Conservation (phyloP, 257 asterid genomes). For the Linaria vulgaris region DNA sequence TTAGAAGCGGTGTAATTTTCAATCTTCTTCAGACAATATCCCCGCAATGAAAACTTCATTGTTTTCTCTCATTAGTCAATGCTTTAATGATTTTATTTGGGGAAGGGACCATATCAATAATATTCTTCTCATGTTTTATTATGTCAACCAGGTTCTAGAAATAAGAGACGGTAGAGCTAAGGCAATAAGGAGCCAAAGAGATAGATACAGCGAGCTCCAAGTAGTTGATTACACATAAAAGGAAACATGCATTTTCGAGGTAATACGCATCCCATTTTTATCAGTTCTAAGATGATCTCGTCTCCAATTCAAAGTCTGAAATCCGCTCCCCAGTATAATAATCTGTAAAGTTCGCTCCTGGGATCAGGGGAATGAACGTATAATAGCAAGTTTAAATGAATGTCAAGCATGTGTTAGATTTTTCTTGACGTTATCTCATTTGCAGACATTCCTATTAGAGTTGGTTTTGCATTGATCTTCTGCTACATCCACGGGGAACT, state of each 20-base stretch:
- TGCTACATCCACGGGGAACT: not conserved
- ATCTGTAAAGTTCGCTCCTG: too few species aligned
- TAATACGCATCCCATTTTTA: too few species aligned
- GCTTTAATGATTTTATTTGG: not conserved
- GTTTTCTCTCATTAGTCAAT: not conserved
- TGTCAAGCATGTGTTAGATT: too few species aligned
- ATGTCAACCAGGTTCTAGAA: conserved; percentile 66
- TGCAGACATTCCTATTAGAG: not conserved
- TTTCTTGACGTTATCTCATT: too few species aligned
- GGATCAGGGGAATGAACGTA: too few species aligned
- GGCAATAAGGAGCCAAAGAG: conserved; percentile 66
- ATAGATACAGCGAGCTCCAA: conserved; percentile 54
- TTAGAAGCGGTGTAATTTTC: not conserved
- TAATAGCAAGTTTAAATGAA: too few species aligned
- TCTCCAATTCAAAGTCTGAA: too few species aligned
- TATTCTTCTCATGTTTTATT: conserved; percentile 11
- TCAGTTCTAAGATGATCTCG: too few species aligned
- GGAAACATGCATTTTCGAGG: conserved; percentile 7
- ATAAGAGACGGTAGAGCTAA: conserved; percentile 69
- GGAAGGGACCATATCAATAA: conserved; percentile 2
- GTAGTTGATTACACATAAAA: conserved; percentile 56
- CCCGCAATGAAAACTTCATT: not conserved
- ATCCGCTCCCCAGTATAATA: too few species aligned
- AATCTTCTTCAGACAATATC: not conserved
- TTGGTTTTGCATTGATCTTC: not conserved